A percentile compares a stretch with the other conserved stretches of the same genome.
phyloP scores from a whole-genome alignment of 2,329 filamentous ascomycete species.

The Clonostachys rosea region DNA sequence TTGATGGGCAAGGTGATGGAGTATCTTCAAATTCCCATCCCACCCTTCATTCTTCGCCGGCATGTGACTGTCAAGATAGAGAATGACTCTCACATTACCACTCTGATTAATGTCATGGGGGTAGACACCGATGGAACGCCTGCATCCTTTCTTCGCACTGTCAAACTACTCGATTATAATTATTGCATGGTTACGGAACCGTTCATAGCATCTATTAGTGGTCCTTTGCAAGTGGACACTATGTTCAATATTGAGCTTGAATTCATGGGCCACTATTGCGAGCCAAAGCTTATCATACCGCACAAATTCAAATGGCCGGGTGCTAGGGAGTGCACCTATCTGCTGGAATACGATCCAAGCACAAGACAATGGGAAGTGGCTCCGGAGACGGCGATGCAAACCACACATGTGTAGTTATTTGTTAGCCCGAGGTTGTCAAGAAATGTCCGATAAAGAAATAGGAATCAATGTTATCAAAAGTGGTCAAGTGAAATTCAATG shows the following conservation, averaged over 20 bases:
- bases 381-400: too few species aligned
- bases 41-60: constrained; percentile 28
- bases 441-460: too few species aligned
- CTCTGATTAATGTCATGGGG: constrained; percentile 21
- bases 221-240: too few species aligned
- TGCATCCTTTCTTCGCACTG: constrained; percentile 27
- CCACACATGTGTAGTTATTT: too few species aligned
- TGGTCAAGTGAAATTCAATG: too few species aligned
- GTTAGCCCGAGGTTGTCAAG: too few species aligned
- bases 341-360: too few species aligned
- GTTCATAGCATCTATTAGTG: constrained; percentile 10
- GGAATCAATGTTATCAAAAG: too few species aligned
- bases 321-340: too few species aligned
- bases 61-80: constrained; percentile 20
- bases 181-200: constrained; percentile 19
- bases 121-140: constrained; percentile 35
- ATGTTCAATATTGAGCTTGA: constrained; percentile 29
- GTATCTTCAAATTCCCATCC: constrained; percentile 25
- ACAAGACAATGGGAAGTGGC: too few species aligned
- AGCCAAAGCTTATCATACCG: constrained; percentile 24
- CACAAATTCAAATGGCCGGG: too few species aligned
- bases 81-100: constrained; percentile 7
- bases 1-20: constrained; percentile 34
- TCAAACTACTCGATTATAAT: constrained; percentile 4
- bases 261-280: constrained; percentile 41